phyloP scores from a whole-genome alignment of 371 early-diverging fungal species.

The Mycotypha africana region DNA sequence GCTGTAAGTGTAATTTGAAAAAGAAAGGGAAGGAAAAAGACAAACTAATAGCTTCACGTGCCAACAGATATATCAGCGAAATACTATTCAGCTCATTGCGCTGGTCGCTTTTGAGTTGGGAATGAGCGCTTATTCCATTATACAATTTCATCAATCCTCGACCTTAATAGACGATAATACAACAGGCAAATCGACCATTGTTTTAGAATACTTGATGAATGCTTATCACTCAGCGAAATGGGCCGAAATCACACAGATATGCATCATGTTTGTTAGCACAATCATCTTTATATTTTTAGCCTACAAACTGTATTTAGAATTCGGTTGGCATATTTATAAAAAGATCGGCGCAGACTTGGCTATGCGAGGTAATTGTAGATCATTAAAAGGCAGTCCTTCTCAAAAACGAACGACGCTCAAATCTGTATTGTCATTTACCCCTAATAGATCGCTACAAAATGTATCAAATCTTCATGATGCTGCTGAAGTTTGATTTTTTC shows the following conservation, averaged over 20 bases:
- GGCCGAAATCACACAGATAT: conserved; percentile 46
- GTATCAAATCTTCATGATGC: conserved; percentile 84
- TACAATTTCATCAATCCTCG: conserved; percentile 45
- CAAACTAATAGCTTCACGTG: too few relatives aligned
- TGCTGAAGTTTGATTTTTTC: conserved; percentile 86
- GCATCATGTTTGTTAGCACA: conserved; percentile 31
- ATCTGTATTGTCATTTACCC: too few relatives aligned
- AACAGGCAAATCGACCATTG: not conserved
- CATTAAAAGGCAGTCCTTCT: too few relatives aligned
- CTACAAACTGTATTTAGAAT: conserved; percentile 41
- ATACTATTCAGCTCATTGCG: conserved; percentile 46
- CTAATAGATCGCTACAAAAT: conserved; percentile 66
- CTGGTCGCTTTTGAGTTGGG: conserved; percentile 45
- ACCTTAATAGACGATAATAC: conserved; percentile 21
- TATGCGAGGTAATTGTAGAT: conserved; percentile 74
- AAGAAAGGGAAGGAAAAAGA: too few relatives aligned
- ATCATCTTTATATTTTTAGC: conserved; percentile 32
- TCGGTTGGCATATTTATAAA: conserved; percentile 87
- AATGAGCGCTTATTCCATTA: conserved; percentile 40
- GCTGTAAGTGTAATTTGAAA: conserved; percentile 39
- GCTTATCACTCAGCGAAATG: conserved; percentile 31
- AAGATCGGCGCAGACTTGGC: conserved; percentile 85
- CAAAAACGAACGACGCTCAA: too few relatives aligned
- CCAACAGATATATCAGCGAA: conserved; percentile 40
- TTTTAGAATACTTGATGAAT: conserved; percentile 17